Evolutionary conservation across 495 filamentous ascomycete species (phyloP), one percentile per base, ranked within the genome.

Genomic region (Pseudoneurospora amorphoporcata): DNA sequence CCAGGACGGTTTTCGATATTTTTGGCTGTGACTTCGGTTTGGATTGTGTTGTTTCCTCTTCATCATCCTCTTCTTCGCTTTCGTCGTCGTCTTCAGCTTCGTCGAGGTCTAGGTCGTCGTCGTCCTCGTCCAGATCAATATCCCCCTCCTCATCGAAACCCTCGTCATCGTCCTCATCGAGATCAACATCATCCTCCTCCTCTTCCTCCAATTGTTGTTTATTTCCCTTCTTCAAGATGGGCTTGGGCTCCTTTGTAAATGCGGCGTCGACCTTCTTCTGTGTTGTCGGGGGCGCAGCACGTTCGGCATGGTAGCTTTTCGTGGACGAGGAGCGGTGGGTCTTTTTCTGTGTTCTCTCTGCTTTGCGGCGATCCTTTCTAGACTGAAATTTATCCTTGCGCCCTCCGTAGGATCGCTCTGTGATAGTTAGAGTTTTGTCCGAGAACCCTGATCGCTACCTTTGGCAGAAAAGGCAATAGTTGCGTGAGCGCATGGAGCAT

Each of bases 1-100:
- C 86, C 78, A 88, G 89, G 1, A 91, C 84, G 0, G 83, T 83
- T 71, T 85, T 88, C 8, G 92, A 87, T 12, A 91, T 69, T 68
- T 82, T 81, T 3, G 77, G 41, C 32, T 75, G 72, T 5, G 47
- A 17, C 35, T 81, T 80, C 2, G 78, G n/a, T 70, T 70, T 73
- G n/a, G 35, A 14, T 38, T 3, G 3, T 19, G 42, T 17, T 39
- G 73, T 72, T 45, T 71, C 70, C n/a, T 75, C 72, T 68, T 72
- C 74, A 9, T 80, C 79, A 38, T 83, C 77, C 3, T 78, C 79
- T 38, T 78, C 76, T 8, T 74, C 73, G 32, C 73, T 76, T 19
- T 47, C 73, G 1, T 73, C 76, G 2, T 77, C 75, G 8, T 76
- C 78, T 2, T 79, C 75, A 4, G 78, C 76, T 3, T 78, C 75